A percentile compares a stretch with the other conserved stretches of the same genome.
phyloP scores from a whole-genome alignment of 2,329 filamentous ascomycete genomes.

The Knufia fluminis region DNA sequence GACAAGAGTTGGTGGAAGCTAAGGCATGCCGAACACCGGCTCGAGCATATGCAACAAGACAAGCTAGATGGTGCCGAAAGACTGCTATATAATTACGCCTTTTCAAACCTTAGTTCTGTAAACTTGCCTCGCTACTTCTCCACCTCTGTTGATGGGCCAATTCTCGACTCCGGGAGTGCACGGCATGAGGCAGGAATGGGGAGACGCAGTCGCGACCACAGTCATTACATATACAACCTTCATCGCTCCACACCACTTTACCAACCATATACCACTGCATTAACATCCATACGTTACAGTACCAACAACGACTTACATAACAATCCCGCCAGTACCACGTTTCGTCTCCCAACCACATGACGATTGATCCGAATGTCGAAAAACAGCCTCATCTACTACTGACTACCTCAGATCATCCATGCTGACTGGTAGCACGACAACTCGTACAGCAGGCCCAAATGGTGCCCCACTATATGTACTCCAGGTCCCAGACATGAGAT shows the following conservation, averaged over 20 bases:
- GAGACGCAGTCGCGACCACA: too few relatives aligned
- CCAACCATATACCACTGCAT: not conserved
- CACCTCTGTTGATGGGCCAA: too few relatives aligned
- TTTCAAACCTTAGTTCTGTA: too few relatives aligned
- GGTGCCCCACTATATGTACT: not conserved
- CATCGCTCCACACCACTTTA: too few relatives aligned
- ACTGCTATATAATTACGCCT: too few relatives aligned
- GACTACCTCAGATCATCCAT: not conserved
- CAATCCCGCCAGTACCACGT: not conserved
- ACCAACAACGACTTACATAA: not conserved
- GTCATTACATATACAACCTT: too few relatives aligned
- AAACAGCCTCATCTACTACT: not conserved
- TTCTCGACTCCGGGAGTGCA: too few relatives aligned
- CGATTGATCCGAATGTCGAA: not conserved
- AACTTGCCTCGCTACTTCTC: too few relatives aligned
- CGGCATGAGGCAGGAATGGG: too few relatives aligned
- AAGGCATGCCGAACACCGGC: not conserved
- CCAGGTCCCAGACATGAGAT: not conserved
- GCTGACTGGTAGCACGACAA: not conserved
- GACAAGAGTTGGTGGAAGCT: not conserved
- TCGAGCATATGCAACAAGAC: not conserved
- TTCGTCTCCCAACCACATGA: not conserved
- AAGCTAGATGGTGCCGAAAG: too few relatives aligned
- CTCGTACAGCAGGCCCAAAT: not conserved
- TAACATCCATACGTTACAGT: not conserved